Percentiles rank a stretch among this genome's conserved stretches.
phyloP scores from a whole-genome alignment of 768 basidiomycete genomes.

The Suillus variegatus region DNA sequence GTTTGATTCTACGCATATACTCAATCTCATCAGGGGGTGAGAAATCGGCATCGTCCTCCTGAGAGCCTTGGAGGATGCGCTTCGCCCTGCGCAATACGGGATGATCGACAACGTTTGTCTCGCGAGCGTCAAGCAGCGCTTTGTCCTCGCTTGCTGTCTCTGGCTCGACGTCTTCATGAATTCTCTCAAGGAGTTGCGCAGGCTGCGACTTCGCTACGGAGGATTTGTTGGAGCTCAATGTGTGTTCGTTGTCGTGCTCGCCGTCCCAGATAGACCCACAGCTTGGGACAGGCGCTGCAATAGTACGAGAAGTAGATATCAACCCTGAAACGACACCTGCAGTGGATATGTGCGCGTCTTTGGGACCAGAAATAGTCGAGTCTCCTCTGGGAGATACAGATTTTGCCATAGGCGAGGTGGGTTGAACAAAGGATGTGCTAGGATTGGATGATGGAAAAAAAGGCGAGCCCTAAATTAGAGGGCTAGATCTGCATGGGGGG shows the following conservation, averaged over 20 bases:
- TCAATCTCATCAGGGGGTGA: background rate
- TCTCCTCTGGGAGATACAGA: background rate
- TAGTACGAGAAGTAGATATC: background rate
- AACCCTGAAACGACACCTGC: background rate
- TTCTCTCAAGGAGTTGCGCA: background rate
- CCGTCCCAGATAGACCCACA: background rate
- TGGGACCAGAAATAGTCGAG: background rate
- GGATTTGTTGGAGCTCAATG: background rate
- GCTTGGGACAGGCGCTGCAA: slow-evolving; percentile 1
- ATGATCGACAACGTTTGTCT: background rate
- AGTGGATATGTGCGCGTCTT: slow-evolving; percentile 5
- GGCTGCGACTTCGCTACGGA: background rate
- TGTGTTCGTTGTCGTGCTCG: background rate
- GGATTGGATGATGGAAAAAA: background rate
- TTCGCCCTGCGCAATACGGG: slow-evolving; percentile 1
- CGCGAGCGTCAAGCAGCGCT: background rate
- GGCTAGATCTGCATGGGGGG: background rate
- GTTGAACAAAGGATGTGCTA: background rate
- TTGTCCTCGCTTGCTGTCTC: background rate
- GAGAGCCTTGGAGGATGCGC: background rate
- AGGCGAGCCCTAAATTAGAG: background rate
- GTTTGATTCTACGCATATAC: background rate
- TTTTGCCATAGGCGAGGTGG: background rate
- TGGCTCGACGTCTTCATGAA: slow-evolving; percentile 1
- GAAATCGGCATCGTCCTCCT: background rate